Evolutionary conservation across 805 yeast species (phyloP).

Genomic region (Kregervanrija fluxuum): DNA sequence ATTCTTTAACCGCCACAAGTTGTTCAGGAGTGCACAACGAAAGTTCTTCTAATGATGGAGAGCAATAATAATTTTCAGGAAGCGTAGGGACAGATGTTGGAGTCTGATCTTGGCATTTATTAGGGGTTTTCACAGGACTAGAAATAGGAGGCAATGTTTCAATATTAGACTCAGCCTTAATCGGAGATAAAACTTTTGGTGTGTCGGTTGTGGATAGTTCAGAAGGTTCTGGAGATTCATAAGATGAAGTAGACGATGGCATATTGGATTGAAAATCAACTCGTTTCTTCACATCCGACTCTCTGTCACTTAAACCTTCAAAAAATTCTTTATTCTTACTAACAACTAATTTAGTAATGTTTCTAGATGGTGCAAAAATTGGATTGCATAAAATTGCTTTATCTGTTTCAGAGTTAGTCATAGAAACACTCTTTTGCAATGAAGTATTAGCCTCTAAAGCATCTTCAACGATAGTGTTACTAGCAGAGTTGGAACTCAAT

Average conservation of each 20-base stretch:
- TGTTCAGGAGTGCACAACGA: conserved; percentile 53
- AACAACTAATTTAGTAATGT: conserved; percentile 47
- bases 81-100: conserved; percentile 4
- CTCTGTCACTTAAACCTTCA: conserved; percentile 12
- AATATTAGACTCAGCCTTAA: not conserved
- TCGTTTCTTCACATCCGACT: conserved; percentile 18
- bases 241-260: conserved; percentile 3
- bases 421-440: not conserved
- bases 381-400: conserved; percentile 64
- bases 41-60: conserved; percentile 66
- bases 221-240: not conserved
- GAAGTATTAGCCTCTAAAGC: conserved; percentile 9
- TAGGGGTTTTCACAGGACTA: not conserved
- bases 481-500: conserved; percentile 19
- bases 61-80: conserved; percentile 77
- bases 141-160: not conserved
- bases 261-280: conserved; percentile 26
- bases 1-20: conserved; percentile 52
- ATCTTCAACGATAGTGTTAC: conserved; percentile 16
- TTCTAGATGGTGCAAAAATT: conserved; percentile 57
- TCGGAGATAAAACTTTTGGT: too few species aligned
- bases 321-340: conserved; percentile 30
- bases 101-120: not conserved
- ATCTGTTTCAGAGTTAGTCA: conserved; percentile 41
- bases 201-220: not conserved